Percentiles rank a stretch among this genome's conserved stretches.
phyloP scores from a whole-genome alignment of 75 land plant species.

The Larix kaempferi region DNA sequence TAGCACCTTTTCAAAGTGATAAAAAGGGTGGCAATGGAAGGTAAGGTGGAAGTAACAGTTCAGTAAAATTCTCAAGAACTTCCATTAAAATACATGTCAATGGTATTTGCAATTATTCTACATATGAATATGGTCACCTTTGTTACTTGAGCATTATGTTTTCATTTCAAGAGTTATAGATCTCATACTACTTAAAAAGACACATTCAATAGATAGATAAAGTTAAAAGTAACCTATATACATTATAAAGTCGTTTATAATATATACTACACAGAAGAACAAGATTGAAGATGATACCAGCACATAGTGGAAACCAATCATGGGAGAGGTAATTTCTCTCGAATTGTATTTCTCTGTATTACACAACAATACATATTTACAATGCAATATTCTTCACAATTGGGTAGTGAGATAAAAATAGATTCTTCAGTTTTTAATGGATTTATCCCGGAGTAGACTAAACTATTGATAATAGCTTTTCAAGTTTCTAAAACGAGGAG shows the following conservation, averaged over 20 bases:
- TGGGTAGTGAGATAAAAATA: too few relatives aligned
- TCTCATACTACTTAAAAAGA: neutral
- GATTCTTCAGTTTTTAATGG: too few relatives aligned
- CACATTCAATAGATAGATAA: neutral
- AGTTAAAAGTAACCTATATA: neutral
- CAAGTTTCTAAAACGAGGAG: too few relatives aligned
- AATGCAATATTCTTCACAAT: too few relatives aligned
- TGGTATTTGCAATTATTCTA: neutral
- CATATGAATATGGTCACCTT: neutral
- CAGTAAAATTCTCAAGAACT: conserved; percentile 3
- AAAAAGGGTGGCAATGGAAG: neutral
- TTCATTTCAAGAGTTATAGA: neutral
- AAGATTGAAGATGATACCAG: too few relatives aligned
- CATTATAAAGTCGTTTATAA: neutral
- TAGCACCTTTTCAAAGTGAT: conserved; percentile 35
- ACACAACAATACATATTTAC: too few relatives aligned
- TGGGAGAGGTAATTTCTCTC: too few relatives aligned
- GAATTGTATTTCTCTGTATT: too few relatives aligned
- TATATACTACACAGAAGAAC: too few relatives aligned
- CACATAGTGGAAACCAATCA: too few relatives aligned
- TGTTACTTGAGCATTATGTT: neutral
- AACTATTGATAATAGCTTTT: too few relatives aligned
- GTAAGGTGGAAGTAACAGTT: conserved; percentile 4
- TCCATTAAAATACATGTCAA: neutral
- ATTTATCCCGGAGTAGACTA: too few relatives aligned